Evolutionary conservation across 2,329 filamentous ascomycete species (phyloP).

Genomic region (Daldinia eschscholtzii): DNA sequence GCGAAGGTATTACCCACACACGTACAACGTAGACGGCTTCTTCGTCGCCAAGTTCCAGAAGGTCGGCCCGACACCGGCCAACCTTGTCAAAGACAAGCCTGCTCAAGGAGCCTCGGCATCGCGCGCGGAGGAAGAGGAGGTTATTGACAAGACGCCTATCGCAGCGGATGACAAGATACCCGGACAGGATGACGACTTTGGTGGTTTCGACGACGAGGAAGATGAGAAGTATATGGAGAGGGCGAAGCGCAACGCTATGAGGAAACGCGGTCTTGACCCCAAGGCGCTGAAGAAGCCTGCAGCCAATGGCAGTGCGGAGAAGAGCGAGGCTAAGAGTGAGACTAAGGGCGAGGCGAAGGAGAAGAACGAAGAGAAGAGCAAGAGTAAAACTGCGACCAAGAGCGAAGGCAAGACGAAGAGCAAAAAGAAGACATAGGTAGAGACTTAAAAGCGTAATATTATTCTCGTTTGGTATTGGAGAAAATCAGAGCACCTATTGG

Average conservation of each 20-base stretch:
- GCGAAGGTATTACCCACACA: slow-evolving; percentile 88
- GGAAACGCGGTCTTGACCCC: slow-evolving; percentile 80
- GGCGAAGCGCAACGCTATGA: slow-evolving; percentile 79
- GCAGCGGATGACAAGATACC: slow-evolving; percentile 60
- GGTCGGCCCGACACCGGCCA: slow-evolving; percentile 78
- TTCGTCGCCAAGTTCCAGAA: slow-evolving; percentile 99
- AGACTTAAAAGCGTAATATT: slow-evolving; percentile 17
- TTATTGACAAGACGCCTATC: slow-evolving; percentile 79
- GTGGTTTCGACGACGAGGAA: slow-evolving; percentile 79
- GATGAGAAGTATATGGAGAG: slow-evolving; percentile 79
- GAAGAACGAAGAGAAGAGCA: slow-evolving; percentile 51
- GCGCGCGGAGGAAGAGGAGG: slow-evolving; percentile 56
- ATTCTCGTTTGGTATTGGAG: slow-evolving; percentile 14
- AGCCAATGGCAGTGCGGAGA: slow-evolving; percentile 58
- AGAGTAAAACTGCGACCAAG: slow-evolving; percentile 51
- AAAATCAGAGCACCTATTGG: not conserved
- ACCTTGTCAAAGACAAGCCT: slow-evolving; percentile 59
- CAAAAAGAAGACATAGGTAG: slow-evolving; percentile 46
- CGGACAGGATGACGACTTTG: slow-evolving; percentile 67
- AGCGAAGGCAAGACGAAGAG: slow-evolving; percentile 42
- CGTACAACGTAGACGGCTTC: slow-evolving; percentile 97
- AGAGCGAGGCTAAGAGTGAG: slow-evolving; percentile 52
- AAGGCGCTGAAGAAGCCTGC: slow-evolving; percentile 66
- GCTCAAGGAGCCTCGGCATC: slow-evolving; percentile 43
- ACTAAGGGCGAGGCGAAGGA: slow-evolving; percentile 48